A percentile compares a stretch with the other conserved stretches of the same genome.
These are phyloP conservation scores for Hemisphaericaspora lyxosophila DNA, from an alignment of 1,139 yeast species.

Conservation along the genomic window DNA sequence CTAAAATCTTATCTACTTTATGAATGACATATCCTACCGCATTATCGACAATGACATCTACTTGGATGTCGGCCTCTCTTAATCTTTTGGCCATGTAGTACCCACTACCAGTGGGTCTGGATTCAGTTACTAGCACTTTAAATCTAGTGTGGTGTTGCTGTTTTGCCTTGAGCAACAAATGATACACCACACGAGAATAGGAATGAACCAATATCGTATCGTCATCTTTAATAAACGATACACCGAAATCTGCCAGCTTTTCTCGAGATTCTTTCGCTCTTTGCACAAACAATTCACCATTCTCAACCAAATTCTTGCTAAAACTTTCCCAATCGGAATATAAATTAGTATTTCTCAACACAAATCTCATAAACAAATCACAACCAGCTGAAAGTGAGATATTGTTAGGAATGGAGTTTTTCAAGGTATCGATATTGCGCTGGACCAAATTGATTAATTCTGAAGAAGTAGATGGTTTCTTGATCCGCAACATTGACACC, in stretches of 20 bases:
- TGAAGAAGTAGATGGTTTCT: constrained; percentile 90
- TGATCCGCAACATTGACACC: constrained; percentile 75
- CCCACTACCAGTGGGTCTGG: constrained; percentile 86
- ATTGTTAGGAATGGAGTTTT: constrained; percentile 81
- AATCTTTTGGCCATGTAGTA: constrained; percentile 68
- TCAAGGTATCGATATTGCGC: constrained; percentile 71
- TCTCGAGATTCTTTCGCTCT: constrained; percentile 90
- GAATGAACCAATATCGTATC: constrained; percentile 91
- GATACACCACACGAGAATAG: constrained; percentile 84
- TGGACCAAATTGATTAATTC: constrained; percentile 83
- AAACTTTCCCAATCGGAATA: constrained; percentile 98
- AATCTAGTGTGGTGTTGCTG: constrained; percentile 70
- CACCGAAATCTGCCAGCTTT: constrained; percentile 84
- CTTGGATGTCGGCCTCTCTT: constrained; percentile 82
- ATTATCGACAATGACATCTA: constrained; percentile 83
- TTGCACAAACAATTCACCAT: constrained; percentile 87
- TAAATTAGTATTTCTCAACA: constrained; percentile 80
- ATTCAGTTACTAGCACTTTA: constrained; percentile 89
- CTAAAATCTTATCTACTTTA: constrained; percentile 87
- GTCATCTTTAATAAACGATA: constrained; percentile 89
- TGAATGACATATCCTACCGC: constrained; percentile 94
- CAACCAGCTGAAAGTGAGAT: constrained; percentile 96
- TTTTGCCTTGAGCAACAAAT: constrained; percentile 74
- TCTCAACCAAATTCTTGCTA: constrained; percentile 81
- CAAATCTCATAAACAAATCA: constrained; percentile 93